A percentile compares a stretch with the other conserved stretches of the same genome.
phyloP scores from a whole-genome alignment of 192 early-diverging fungal genomes.

The Radiomyces spectabilis region DNA sequence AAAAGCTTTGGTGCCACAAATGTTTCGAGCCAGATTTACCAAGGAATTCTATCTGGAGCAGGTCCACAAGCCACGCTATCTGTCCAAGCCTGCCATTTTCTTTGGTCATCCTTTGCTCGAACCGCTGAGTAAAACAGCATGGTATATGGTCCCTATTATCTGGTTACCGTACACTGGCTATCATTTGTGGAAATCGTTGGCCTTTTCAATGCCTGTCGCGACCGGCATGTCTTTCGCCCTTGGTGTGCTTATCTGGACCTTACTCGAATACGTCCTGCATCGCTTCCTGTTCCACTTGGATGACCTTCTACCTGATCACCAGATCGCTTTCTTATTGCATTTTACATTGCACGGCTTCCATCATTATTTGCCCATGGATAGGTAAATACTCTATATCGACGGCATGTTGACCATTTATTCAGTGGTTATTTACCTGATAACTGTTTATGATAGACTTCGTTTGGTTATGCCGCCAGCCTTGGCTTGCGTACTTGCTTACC shows the following conservation, averaged over 20 bases:
- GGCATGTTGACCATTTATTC: background rate
- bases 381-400: slow-evolving; percentile 31
- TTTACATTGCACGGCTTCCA: slow-evolving; percentile 94
- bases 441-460: slow-evolving; percentile 50
- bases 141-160: slow-evolving; percentile 82
- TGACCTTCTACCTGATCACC: slow-evolving; percentile 77
- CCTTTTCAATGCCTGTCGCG: slow-evolving; percentile 26
- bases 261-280: slow-evolving; percentile 88
- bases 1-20: slow-evolving; percentile 77
- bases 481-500: slow-evolving; percentile 56
- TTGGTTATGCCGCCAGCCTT: slow-evolving; percentile 96
- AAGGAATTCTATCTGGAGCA: slow-evolving; percentile 85
- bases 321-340: slow-evolving; percentile 64
- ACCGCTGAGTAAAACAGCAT: slow-evolving; percentile 82
- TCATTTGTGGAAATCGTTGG: slow-evolving; percentile 26
- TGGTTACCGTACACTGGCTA: slow-evolving; percentile 76
- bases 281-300: slow-evolving; percentile 94
- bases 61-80: slow-evolving; percentile 84
- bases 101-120: slow-evolving; percentile 79
- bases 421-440: slow-evolving; percentile 7
- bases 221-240: slow-evolving; percentile 44
- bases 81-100: slow-evolving; percentile 69
- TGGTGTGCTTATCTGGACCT: slow-evolving; percentile 76
- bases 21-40: slow-evolving; percentile 61
- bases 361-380: slow-evolving; percentile 95